Evolutionary conservation across 371 early-diverging fungal species (phyloP), one percentile per base, ranked within the genome.

Genomic region (Sanchytrium tribonematis): DNA sequence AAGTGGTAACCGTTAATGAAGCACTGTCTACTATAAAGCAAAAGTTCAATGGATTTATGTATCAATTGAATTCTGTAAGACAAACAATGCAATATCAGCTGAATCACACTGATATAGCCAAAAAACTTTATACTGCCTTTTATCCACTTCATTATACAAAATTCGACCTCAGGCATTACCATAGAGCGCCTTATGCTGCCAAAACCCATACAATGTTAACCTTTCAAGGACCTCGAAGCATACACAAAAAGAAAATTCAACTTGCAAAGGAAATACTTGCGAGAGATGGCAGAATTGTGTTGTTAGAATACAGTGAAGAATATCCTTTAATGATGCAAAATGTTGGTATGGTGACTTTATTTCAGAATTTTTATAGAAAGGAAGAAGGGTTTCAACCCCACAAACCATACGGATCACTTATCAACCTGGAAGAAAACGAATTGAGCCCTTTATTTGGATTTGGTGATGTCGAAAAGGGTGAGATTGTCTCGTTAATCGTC

Each of bases 341-440:
- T 72, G 79, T 85, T 28, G 98, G 99, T 30, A 99, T 99, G 99
- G 98, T 90, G 32, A 89, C 88, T 67, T 76, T 98, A 68, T 77
- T 98, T 17, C 87, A 91, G 73, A 97, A 93, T 73, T 99, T 93
- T 77, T 98, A 97, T 73, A 83, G 98, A 32, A 98, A 96, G 76
- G 84, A 79, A 27, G 85, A 88, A n/a, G 84, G 84, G 16, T 85
- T 87, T 69, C 95, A 94, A 73, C 79, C 81, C 29, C 75, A 78
- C 69, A 78, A 86, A 1, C 93, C 93, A 1, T 77, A 82, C 70
- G 97, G 97, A 29, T 86, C 84, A 68, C 86, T 89, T 0, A 83
- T 88, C 73, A 82, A 91, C 16, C 78, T 99, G 30, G 98, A 98
- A 70, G 81, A 87, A 31, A 88, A 90, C 28, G 98, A 98, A 71